These are phyloP conservation scores for Boletales sp. DNA, from an alignment of 768 basidiomycete species.

Conservation along the genomic window DNA sequence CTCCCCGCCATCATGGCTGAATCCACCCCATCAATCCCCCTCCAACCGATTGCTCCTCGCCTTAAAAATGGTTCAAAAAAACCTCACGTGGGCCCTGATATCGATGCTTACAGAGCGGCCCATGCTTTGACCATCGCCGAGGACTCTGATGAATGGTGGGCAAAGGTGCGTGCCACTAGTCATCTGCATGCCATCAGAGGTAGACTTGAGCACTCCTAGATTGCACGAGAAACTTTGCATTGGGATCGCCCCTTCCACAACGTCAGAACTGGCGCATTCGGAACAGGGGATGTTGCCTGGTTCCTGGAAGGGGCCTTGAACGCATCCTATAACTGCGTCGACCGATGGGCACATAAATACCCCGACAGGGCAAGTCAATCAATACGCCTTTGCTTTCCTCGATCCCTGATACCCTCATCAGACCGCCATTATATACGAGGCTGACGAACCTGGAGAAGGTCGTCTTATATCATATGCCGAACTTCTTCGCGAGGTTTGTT, in stretches of 20 bases:
- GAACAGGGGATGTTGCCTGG: slow-evolving; percentile 87
- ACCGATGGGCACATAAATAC: slow-evolving; percentile 89
- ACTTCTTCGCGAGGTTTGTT: slow-evolving; percentile 86
- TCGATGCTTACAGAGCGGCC: slow-evolving; percentile 64
- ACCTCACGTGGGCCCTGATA: slow-evolving; percentile 78
- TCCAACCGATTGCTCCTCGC: slow-evolving; percentile 77
- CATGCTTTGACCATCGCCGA: slow-evolving; percentile 74
- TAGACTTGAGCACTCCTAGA: slow-evolving; percentile 30
- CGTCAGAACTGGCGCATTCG: slow-evolving; percentile 79
- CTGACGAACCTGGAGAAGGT: slow-evolving; percentile 87
- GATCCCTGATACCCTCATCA: slow-evolving; percentile 35
- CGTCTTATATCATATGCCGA: slow-evolving; percentile 74
- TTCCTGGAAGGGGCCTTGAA: slow-evolving; percentile 94
- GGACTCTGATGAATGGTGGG: slow-evolving; percentile 86
- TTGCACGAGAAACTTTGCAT: slow-evolving; percentile 71
- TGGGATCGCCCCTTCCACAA: slow-evolving; percentile 91
- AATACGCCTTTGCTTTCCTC: neutral
- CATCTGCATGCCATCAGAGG: neutral
- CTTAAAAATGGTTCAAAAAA: slow-evolving; percentile 57
- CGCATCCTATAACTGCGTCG: slow-evolving; percentile 96
- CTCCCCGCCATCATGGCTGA: slow-evolving; percentile 39
- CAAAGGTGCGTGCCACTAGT: slow-evolving; percentile 46
- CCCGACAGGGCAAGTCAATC: slow-evolving; percentile 64
- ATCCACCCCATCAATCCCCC: slow-evolving; percentile 33
- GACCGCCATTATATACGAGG: slow-evolving; percentile 98